These are phyloP conservation scores for Panaeolus papilionaceus DNA, from an alignment of 768 basidiomycete genomes.

Conservation along the genomic window DNA sequence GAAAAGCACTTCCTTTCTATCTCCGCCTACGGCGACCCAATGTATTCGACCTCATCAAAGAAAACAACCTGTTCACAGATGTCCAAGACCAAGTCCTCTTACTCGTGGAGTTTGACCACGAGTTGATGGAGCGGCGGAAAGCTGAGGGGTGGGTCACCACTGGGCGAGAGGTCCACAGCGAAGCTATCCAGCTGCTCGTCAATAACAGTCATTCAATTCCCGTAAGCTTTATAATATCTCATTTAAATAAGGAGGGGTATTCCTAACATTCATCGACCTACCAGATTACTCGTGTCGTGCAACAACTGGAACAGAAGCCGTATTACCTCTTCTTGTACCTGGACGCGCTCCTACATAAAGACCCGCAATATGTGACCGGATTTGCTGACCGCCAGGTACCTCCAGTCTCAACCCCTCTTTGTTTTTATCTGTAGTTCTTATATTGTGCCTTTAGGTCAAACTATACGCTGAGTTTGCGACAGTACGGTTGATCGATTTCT, in stretches of 20 bases:
- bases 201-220: conserved; percentile 97
- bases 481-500: conserved; percentile 83
- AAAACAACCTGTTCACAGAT: conserved; percentile 93
- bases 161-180: conserved; percentile 56
- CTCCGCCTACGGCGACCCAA: conserved; percentile 85
- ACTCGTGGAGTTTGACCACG: conserved; percentile 94
- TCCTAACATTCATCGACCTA: background rate
- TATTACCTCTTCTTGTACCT: conserved; percentile 93
- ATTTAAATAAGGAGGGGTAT: background rate
- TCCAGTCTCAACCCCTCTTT: background rate
- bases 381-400: conserved; percentile 86
- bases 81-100: conserved; percentile 93
- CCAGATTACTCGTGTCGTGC: conserved; percentile 87
- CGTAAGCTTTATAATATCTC: conserved; percentile 50
- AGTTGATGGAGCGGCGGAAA: conserved; percentile 70
- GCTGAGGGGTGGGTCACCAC: conserved; percentile 43
- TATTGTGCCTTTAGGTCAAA: conserved; percentile 60
- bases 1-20: conserved; percentile 92
- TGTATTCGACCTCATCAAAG: conserved; percentile 93
- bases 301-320: conserved; percentile 78
- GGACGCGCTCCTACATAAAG: conserved; percentile 87
- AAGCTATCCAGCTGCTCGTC: conserved; percentile 87
- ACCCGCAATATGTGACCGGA: conserved; percentile 76
- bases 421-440: background rate
- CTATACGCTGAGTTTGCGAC: conserved; percentile 91